A percentile compares a stretch with the other conserved stretches of the same genome.
Evolutionary conservation across 148 eudicot species (phyloP).

Genomic region (Rheum nobile): DNA sequence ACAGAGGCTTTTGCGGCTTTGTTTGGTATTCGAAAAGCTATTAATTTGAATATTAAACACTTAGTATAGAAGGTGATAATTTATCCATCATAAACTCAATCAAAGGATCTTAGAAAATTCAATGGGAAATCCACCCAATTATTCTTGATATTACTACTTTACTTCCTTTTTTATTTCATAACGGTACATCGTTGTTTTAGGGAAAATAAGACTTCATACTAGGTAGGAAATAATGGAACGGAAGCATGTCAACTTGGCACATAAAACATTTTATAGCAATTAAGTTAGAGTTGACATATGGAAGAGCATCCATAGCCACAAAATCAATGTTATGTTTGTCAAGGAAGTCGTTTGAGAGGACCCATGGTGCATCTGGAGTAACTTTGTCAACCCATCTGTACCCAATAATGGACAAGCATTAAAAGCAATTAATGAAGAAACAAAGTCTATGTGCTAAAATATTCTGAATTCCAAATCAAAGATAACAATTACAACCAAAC

Average conservation of each 20-base stretch:
- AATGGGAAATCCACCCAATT: too few relatives aligned
- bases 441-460: neutral
- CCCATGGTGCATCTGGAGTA: conserved; percentile 83
- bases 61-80: too few relatives aligned
- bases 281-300: conserved; percentile 25
- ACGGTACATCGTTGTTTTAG: too few relatives aligned
- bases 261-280: neutral
- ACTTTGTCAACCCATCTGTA: conserved; percentile 82
- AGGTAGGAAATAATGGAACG: neutral
- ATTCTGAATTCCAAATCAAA: neutral
- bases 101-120: too few relatives aligned
- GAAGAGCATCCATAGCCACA: conserved; percentile 71
- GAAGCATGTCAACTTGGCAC: neutral
- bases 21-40: too few relatives aligned
- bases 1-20: too few relatives aligned
- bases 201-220: neutral
- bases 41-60: too few relatives aligned
- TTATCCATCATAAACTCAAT: too few relatives aligned
- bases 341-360: conserved; percentile 43
- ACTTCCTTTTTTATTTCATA: too few relatives aligned
- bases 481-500: neutral
- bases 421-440: neutral
- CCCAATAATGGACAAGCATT: neutral
- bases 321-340: conserved; percentile 61
- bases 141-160: too few relatives aligned